Evolutionary conservation across 306 rosid genomes (phyloP), one percentile per base, ranked within the genome.

Genomic region (Boehmeria nivea): DNA sequence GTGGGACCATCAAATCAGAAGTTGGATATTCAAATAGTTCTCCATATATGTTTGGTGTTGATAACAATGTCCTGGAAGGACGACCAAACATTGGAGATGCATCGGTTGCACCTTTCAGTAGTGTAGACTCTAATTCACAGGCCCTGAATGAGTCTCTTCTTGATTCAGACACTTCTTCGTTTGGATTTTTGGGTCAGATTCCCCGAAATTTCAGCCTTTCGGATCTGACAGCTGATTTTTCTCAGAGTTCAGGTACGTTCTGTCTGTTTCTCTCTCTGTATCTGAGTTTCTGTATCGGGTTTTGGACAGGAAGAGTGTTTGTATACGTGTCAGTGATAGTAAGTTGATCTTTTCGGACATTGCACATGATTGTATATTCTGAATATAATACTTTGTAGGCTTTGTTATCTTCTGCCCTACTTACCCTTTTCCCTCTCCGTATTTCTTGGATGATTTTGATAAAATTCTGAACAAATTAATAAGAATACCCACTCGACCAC

Each of bases 191-290:
- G 69, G 75, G 76, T 66, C 89, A 79, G 73, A 83, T 89, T 70
- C 87, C 98, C 45, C 75, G 85, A 66, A 82, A 28, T 70, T 82
- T 90, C 71, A 90, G 98, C 70, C 78, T 89, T 68, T 81, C 95
- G 1, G 96, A 91, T 72, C 76, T 91, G 71, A 77, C 87, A 48
- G 78, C 84, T 12, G 85, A 80, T 66, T 84, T 91, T 58, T 81
- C 97, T 57, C 89, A 81, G 65, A 73, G 89, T 61, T 76, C 96
- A 46, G 96, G 98, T 91, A 50, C 43, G 2, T 31, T 31, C 36
- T 31, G 36, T 31, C 36, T 10, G 36, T 31, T 31, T 31, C 36
- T 10, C 8, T n/a, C n/a, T n/a, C n/a, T n/a, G n/a, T n/a, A n/a
- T n/a, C n/a, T n/a, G n/a, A n/a, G n/a, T n/a, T n/a, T n/a, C n/a